Evolutionary conservation across 2,329 filamentous ascomycete species (phyloP).

Genomic region (Davidsoniella eucalypti): DNA sequence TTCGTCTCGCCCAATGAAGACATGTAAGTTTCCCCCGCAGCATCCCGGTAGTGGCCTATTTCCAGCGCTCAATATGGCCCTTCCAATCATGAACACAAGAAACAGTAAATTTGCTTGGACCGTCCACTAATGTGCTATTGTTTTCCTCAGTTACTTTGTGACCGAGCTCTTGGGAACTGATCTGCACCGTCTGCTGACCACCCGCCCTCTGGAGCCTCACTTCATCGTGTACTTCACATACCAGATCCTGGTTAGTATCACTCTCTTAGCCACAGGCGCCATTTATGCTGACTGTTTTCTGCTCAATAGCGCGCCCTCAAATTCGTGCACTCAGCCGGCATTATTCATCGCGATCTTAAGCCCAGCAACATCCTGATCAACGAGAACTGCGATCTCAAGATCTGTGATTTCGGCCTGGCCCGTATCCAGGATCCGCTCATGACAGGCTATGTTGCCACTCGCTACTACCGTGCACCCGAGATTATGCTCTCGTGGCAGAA

Average conservation of each 20-base stretch:
- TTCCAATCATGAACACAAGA: too few relatives aligned
- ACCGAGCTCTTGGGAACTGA: constrained; percentile 95
- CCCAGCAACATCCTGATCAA: constrained; percentile 99
- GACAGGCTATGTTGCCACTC: constrained; percentile 96
- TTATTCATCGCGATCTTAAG: constrained; percentile 94
- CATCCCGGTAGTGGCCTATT: constrained; percentile 10
- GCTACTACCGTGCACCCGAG: constrained; percentile 96
- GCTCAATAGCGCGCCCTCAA: constrained; percentile 69
- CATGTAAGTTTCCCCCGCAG: constrained; percentile 47
- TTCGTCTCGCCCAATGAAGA: constrained; percentile 98
- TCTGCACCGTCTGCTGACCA: constrained; percentile 86
- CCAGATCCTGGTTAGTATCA: constrained; percentile 70
- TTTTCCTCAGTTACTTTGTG: constrained; percentile 65
- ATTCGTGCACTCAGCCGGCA: constrained; percentile 96
- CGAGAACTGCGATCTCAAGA: constrained; percentile 98
- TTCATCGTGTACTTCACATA: constrained; percentile 99
- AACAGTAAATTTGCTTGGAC: neutral
- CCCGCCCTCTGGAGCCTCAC: constrained; percentile 91
- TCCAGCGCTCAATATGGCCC: too few relatives aligned
- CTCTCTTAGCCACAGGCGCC: neutral
- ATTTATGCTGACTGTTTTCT: neutral
- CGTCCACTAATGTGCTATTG: constrained; percentile 14
- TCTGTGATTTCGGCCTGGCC: constrained; percentile 95
- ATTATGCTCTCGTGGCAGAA: constrained; percentile 99
- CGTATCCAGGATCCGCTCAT: constrained; percentile 98